Percentiles rank a stretch among this genome's conserved stretches.
These are phyloP conservation scores for Chaetomium sp. DNA, from an alignment of 2,329 filamentous ascomycete species.

Conservation along the genomic window DNA sequence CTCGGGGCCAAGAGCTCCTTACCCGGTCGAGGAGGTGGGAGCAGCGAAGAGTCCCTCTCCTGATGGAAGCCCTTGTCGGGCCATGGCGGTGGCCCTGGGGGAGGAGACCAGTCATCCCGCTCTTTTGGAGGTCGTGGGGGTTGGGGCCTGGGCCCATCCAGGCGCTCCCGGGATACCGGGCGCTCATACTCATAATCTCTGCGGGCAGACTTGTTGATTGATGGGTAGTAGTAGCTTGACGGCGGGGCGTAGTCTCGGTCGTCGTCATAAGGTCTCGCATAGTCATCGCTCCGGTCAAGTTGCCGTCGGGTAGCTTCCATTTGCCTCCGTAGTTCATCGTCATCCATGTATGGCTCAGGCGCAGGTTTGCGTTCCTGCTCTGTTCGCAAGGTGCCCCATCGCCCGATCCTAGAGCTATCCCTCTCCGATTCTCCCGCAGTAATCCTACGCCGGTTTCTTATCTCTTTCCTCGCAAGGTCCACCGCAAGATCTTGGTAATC, in stretches of 20 bases:
- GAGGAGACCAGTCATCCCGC: conserved; percentile 10
- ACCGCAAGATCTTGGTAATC: conserved; percentile 72
- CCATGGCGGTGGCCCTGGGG: conserved; percentile 22
- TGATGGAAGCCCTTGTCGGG: conserved; percentile 26
- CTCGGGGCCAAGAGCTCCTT: conserved; percentile 24
- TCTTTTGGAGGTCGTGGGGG: conserved; percentile 34
- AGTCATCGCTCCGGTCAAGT: conserved; percentile 34
- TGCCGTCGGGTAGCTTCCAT: conserved; percentile 48
- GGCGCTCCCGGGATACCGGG: conserved; percentile 27
- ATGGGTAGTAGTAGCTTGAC: conserved; percentile 48
- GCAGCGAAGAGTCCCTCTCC: conserved; percentile 1
- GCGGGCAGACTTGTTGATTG: conserved; percentile 46
- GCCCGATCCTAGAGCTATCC: conserved; percentile 39
- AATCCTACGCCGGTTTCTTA: conserved; percentile 58
- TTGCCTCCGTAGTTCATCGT: conserved; percentile 42
- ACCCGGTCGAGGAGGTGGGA: conserved; percentile 27
- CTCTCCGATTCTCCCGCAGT: conserved; percentile 53
- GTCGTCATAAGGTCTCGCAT: conserved; percentile 15
- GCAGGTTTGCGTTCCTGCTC: no score
- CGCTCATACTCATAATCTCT: conserved; percentile 42
- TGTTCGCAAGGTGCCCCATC: no score
- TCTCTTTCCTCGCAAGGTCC: conserved; percentile 66
- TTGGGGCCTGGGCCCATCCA: conserved; percentile 9
- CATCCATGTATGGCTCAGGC: conserved; percentile 27
- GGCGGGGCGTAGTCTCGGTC: conserved; percentile 20